Conservation (phyloP, 1,284 basidiomycete genomes). For the Moniliophthora roreri region DNA sequence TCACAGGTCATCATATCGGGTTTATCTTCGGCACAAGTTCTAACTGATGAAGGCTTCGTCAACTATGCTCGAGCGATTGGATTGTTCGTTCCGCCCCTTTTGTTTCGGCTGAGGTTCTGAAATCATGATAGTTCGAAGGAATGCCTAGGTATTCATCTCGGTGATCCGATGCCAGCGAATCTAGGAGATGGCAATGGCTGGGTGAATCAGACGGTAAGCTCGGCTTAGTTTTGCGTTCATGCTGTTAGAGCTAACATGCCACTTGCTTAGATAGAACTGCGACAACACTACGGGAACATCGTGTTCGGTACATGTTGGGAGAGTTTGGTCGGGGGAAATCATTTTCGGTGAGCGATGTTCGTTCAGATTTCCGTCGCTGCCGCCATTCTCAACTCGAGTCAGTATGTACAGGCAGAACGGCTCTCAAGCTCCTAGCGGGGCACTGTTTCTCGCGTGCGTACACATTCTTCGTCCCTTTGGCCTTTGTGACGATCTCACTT, state of each 20-base stretch:
- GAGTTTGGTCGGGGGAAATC: slow-evolving; percentile 49
- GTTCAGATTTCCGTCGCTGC: background rate
- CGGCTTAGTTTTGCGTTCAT: background rate
- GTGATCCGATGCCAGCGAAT: slow-evolving; percentile 11
- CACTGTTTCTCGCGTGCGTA: slow-evolving; percentile 49
- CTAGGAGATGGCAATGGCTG: slow-evolving; percentile 11
- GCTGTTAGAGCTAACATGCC: background rate
- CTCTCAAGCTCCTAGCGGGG: slow-evolving; percentile 19
- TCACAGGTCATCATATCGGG: slow-evolving; percentile 14
- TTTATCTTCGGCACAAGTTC: slow-evolving; percentile 7
- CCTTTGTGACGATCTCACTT: slow-evolving; percentile 2
- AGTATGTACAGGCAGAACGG: slow-evolving; percentile 50
- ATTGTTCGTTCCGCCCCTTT: slow-evolving; percentile 6
- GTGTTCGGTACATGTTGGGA: slow-evolving; percentile 46
- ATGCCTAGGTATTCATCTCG: slow-evolving; percentile 12
- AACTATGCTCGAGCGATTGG: slow-evolving; percentile 12
- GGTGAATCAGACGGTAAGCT: slow-evolving; percentile 10
- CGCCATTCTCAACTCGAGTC: background rate
- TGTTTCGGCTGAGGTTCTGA: background rate
- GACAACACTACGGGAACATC: slow-evolving; percentile 11
- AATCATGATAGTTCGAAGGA: slow-evolving; percentile 10
- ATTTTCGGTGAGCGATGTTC: slow-evolving; percentile 39
- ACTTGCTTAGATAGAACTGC: slow-evolving; percentile 1
- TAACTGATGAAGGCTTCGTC: slow-evolving; percentile 8
- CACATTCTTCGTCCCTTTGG: background rate